Conservation (phyloP, 331 rosid species). For the Rosa hybrid region DNA sequence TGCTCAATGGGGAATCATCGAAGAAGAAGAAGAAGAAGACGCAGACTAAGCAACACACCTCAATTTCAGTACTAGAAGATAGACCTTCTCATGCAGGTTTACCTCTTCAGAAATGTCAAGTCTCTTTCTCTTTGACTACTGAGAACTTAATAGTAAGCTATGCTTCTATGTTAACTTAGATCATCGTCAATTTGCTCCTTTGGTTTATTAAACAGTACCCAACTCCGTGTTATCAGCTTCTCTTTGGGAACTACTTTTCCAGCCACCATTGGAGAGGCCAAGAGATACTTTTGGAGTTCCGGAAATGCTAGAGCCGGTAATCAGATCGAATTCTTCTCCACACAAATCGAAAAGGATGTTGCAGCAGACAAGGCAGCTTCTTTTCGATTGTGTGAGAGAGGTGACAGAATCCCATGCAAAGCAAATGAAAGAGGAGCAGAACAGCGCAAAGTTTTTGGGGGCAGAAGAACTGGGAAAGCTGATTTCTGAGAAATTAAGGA, state of each 20-base stretch:
- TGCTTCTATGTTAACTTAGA: background rate
- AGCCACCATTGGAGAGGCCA: conserved; percentile 37
- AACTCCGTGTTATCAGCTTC: conserved; percentile 55
- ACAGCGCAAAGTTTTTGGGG: conserved; percentile 30
- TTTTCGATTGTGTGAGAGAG: conserved; percentile 74
- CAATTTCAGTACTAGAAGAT: conserved; percentile 32
- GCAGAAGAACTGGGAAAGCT: conserved; percentile 53
- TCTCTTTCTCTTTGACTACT: background rate
- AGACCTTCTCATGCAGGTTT: conserved; percentile 23
- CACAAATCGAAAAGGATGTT: conserved; percentile 49
- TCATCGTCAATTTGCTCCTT: conserved; percentile 8
- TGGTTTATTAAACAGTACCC: conserved; percentile 30
- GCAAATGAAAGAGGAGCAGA: conserved; percentile 18
- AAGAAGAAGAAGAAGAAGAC: conserved; percentile 22
- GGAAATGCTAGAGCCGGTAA: conserved; percentile 27
- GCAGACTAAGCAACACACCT: conserved; percentile 29
- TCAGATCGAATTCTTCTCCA: conserved; percentile 34
- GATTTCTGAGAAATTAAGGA: conserved; percentile 37
- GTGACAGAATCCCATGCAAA: conserved; percentile 33
- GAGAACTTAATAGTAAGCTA: background rate
- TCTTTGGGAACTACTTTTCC: conserved; percentile 48
- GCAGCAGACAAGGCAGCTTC: conserved; percentile 56
- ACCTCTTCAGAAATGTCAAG: conserved; percentile 12
- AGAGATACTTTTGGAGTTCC: conserved; percentile 15
- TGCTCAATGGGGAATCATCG: conserved; percentile 31